phyloP scores from a whole-genome alignment of 2,329 filamentous ascomycete genomes.

The Hypoxylon sp. region DNA sequence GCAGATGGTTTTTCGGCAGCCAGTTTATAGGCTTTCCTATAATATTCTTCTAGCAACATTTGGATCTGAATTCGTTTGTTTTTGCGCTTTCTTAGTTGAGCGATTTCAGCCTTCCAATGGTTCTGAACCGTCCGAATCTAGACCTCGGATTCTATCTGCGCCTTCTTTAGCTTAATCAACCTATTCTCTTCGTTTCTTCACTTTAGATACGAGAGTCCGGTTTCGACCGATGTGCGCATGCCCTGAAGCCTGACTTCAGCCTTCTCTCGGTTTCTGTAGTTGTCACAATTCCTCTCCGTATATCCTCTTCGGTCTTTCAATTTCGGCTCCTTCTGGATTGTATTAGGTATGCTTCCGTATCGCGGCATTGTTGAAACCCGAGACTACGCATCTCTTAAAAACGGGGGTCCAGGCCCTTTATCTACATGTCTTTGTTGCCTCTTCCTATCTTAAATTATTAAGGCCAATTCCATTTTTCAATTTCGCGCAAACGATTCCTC shows the following conservation, averaged over 20 bases:
- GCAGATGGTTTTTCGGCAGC: not conserved
- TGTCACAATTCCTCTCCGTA: not conserved
- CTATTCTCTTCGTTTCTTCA: constrained; percentile 15
- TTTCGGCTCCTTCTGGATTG: not conserved
- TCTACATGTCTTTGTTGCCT: constrained; percentile 22
- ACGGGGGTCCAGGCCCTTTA: constrained; percentile 25
- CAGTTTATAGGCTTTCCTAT: constrained; percentile 3
- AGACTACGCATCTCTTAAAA: constrained; percentile 4
- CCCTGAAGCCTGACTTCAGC: not conserved
- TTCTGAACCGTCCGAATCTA: not conserved
- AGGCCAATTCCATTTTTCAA: constrained; percentile 2
- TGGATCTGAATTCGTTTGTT: constrained; percentile 1
- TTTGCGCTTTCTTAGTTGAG: constrained; percentile 3
- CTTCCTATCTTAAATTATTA: constrained; percentile 7
- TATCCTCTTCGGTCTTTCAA: not conserved
- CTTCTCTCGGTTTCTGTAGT: constrained; percentile 2
- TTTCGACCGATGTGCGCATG: constrained; percentile 17
- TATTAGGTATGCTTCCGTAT: constrained; percentile 6
- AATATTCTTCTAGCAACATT: not conserved
- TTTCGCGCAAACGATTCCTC: constrained; percentile 18
- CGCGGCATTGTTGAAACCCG: constrained; percentile 3
- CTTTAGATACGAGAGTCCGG: constrained; percentile 5
- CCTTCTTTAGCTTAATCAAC: not conserved
- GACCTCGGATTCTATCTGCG: not conserved
- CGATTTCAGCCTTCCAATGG: not conserved